Conservation (phyloP, 2,329 filamentous ascomycete genomes). For the Aspergillus sp. region DNA sequence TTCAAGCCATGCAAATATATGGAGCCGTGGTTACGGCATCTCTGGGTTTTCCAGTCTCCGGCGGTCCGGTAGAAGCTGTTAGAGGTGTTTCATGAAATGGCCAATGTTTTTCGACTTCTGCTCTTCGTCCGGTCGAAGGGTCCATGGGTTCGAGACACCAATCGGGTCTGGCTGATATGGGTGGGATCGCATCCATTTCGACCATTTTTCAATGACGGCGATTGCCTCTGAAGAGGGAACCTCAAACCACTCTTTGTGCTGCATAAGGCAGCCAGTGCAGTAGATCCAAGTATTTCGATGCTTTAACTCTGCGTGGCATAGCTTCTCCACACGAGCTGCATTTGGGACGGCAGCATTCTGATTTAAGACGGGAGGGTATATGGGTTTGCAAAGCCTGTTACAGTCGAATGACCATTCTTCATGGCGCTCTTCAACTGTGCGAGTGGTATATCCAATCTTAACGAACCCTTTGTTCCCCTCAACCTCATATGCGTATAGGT, state of each 20-base stretch:
- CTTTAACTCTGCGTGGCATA: constrained; percentile 5
- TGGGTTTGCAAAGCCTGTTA: neutral
- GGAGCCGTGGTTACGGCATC: too few relatives aligned
- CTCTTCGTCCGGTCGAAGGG: too few relatives aligned
- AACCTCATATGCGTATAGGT: constrained; percentile 4
- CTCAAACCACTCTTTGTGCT: constrained; percentile 1
- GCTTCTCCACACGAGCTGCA: neutral
- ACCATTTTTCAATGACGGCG: constrained; percentile 1
- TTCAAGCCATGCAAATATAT: too few relatives aligned
- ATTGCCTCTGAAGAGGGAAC: neutral
- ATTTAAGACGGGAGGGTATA: neutral
- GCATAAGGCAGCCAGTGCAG: constrained; percentile 1
- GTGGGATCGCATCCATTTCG: neutral
- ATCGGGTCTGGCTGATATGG: neutral
- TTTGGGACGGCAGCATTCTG: neutral
- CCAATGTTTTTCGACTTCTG: too few relatives aligned
- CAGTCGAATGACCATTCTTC: neutral
- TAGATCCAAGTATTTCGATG: neutral
- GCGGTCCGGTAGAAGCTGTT: too few relatives aligned
- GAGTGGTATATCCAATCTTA: neutral
- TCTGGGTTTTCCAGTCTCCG: too few relatives aligned
- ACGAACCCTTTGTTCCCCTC: constrained; percentile 1
- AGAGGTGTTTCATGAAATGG: too few relatives aligned
- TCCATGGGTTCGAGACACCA: too few relatives aligned
- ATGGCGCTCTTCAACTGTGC: neutral